Percentiles rank a stretch among this genome's conserved stretches.
Evolutionary conservation across 306 rosid genomes (phyloP).

Genomic region (Aeschynomene evenia): DNA sequence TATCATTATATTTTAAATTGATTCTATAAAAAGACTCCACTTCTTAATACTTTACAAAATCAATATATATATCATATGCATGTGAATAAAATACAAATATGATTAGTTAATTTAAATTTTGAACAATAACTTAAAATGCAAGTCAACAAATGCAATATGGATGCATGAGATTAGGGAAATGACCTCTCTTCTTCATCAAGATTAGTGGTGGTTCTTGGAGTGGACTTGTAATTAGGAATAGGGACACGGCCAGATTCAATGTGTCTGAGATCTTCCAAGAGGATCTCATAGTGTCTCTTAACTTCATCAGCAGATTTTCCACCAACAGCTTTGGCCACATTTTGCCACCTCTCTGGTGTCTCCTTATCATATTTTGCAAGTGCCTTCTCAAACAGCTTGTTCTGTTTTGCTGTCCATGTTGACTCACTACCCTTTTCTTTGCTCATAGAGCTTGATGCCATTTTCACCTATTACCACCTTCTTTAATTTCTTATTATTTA

Average conservation of each 20-base stretch:
- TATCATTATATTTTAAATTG: too few relatives aligned
- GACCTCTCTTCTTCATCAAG: conserved; percentile 47
- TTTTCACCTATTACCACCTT: too few relatives aligned
- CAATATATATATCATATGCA: neutral
- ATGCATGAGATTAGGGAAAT: conserved; percentile 17
- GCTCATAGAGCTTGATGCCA: conserved; percentile 60
- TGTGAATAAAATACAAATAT: too few relatives aligned
- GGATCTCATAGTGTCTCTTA: conserved; percentile 57
- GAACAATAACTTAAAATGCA: neutral
- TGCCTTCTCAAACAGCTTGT: conserved; percentile 61
- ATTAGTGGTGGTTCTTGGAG: conserved; percentile 12
- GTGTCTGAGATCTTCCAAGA: conserved; percentile 55
- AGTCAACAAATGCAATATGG: neutral
- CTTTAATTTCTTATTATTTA: too few relatives aligned
- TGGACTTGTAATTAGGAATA: conserved; percentile 50
- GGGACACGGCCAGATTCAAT: conserved; percentile 59
- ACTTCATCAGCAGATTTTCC: conserved; percentile 49
- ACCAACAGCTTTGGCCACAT: conserved; percentile 57
- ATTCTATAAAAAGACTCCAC: too few relatives aligned
- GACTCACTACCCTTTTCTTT: conserved; percentile 40
- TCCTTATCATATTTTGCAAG: conserved; percentile 62
- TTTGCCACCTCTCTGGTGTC: conserved; percentile 62
- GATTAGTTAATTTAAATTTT: too few relatives aligned
- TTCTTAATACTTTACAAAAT: too few relatives aligned
- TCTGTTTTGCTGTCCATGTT: conserved; percentile 58